Base-by-base conservation (phyloP, 2,329 filamentous ascomycete species). In the Neonectria magnoliae region DNA sequence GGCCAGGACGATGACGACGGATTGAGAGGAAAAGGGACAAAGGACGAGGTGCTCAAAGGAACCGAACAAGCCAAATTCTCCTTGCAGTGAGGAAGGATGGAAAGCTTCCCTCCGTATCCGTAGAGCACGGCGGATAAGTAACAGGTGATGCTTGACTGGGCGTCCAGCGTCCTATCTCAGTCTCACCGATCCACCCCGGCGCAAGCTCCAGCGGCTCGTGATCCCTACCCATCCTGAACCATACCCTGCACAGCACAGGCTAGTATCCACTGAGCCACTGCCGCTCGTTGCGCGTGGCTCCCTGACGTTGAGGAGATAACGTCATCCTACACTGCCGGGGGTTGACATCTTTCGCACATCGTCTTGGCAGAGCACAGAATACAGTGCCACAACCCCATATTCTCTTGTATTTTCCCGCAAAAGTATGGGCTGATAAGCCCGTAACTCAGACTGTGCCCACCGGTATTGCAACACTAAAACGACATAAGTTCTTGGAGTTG, bases 171-270 rank as follows among this genome's bases (percentile, higher is more conserved):
- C 53, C 48, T 57, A 55, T 69, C 58, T 57, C 16, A 38, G 14
- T 58, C 27, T 64, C 16, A 53, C 38, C 38, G 67, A 56, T 64
- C 71, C 71, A 69, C 71, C 63, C 57, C 42, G 60, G 48, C 52
- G 52, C 64, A 68, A 70, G 64, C 64, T 71, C 59, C 51, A 33
- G 44, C 62, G 48, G 70, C 71, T 71, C 66, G 69, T 73, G 71
- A 73, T 72, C 69, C 60, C 18, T 50, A 29, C 63, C 47, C 50
- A 51, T 8, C 2, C 29, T 29, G 29, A 8, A 29, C 29, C 29
- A 58, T 58, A 56, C 71, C 71, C 48, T 54, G 58, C 47, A 48
- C 56, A 58, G 58, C 47, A 48, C 56, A 58, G 65, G 38, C 53
- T 73, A 73, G 71, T 59, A 68, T 13, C 31, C 64, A n/a, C 36